A percentile compares a stretch with the other conserved stretches of the same genome.
These are phyloP conservation scores for Colletotrichum trifolii DNA, from an alignment of 2,329 filamentous ascomycete genomes.

Conservation along the genomic window DNA sequence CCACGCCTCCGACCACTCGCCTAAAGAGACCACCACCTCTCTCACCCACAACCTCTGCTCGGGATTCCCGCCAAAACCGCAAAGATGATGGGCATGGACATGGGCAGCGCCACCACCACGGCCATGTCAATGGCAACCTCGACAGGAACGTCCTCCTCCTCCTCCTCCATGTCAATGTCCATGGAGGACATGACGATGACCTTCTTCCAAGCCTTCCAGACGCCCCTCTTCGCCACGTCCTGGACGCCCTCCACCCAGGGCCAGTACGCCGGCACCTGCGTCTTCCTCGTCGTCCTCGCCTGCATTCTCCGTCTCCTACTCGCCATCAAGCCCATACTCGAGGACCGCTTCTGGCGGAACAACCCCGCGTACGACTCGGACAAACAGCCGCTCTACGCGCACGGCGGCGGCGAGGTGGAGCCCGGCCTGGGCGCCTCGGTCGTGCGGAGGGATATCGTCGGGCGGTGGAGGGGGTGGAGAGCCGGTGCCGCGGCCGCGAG, in stretches of 20 bases:
- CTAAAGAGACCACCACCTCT: no score
- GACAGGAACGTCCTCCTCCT: slow-evolving; percentile 10
- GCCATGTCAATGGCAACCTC: slow-evolving; percentile 27
- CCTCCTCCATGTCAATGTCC: slow-evolving; percentile 47
- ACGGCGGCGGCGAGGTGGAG: neutral
- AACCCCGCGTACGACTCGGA: slow-evolving; percentile 10
- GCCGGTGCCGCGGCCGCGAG: slow-evolving; percentile 31
- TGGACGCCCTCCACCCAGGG: slow-evolving; percentile 81
- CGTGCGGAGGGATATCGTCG: slow-evolving; percentile 5
- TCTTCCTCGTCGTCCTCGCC: slow-evolving; percentile 86
- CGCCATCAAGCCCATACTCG: slow-evolving; percentile 74
- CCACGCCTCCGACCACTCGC: no score
- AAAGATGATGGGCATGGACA: slow-evolving; percentile 32
- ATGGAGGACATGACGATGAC: slow-evolving; percentile 46
- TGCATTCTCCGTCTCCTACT: slow-evolving; percentile 77
- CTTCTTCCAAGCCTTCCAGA: slow-evolving; percentile 70
- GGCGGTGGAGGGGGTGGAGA: slow-evolving; percentile 35
- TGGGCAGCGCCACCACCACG: slow-evolving; percentile 9
- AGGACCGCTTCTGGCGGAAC: slow-evolving; percentile 57
- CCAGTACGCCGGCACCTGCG: slow-evolving; percentile 87
- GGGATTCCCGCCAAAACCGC: neutral
- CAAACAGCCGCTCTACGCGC: neutral
- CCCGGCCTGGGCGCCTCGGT: neutral
- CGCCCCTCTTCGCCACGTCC: slow-evolving; percentile 66
- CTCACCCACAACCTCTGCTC: no score